Evolutionary conservation across 768 basidiomycete genomes (phyloP).

Genomic region (Termitomyces sp.): DNA sequence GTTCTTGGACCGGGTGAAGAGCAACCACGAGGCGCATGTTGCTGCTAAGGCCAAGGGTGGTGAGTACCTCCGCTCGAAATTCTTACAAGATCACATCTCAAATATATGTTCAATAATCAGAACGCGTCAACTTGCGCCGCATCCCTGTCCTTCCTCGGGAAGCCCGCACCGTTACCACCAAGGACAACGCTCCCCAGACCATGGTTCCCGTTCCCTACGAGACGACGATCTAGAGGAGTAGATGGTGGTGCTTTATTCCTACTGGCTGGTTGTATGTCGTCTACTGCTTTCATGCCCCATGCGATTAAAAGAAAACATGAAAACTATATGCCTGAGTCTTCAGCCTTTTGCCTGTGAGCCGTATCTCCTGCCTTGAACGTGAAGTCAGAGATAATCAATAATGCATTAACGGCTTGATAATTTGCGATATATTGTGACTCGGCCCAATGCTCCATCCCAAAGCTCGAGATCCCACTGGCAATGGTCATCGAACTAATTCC

Average conservation of each 20-base stretch:
- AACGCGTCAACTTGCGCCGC: conserved; percentile 83
- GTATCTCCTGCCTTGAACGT: background rate
- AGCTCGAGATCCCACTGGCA: background rate
- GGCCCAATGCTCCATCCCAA: background rate
- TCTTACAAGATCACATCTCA: conserved; percentile 2
- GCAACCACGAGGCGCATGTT: conserved; percentile 79
- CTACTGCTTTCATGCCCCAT: conserved; percentile 27
- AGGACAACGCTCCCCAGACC: conserved; percentile 85
- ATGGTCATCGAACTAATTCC: conserved; percentile 72
- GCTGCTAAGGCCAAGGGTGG: conserved; percentile 91
- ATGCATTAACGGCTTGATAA: background rate
- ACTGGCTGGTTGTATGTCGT: conserved; percentile 26
- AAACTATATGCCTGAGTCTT: conserved; percentile 11
- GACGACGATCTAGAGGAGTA: conserved; percentile 81
- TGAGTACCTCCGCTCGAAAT: conserved; percentile 37
- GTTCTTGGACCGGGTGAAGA: conserved; percentile 94
- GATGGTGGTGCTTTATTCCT: conserved; percentile 16
- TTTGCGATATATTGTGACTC: background rate
- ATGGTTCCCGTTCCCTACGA: conserved; percentile 93
- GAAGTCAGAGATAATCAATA: background rate
- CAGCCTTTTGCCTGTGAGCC: background rate
- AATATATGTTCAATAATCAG: conserved; percentile 34
- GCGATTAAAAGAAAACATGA: conserved; percentile 27
- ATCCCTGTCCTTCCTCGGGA: conserved; percentile 81
- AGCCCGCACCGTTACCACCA: conserved; percentile 68